Percentiles rank a stretch among this genome's conserved stretches.
Evolutionary conservation across 768 basidiomycete genomes (phyloP).

Genomic region (Wakefieldia striispora): DNA sequence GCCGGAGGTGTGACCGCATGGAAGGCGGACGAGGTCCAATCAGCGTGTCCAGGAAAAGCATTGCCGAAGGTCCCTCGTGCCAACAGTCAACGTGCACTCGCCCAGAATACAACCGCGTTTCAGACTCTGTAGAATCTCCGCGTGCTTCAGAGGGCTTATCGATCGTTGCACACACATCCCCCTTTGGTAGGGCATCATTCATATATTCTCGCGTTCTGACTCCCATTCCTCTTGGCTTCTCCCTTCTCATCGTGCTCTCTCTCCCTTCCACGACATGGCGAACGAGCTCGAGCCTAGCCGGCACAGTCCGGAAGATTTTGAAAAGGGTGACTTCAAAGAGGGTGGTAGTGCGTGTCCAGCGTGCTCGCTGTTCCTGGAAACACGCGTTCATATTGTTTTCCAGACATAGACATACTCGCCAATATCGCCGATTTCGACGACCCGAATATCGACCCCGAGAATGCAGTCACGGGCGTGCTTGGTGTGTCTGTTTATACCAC

Average conservation of each 20-base stretch:
- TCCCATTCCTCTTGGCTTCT: not conserved
- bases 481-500: slow-evolving; percentile 9
- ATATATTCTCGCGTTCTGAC: too few relatives aligned
- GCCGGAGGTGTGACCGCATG: too few relatives aligned
- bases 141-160: too few relatives aligned
- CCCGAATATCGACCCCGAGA: slow-evolving; percentile 34
- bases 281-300: not conserved
- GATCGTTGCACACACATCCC: too few relatives aligned
- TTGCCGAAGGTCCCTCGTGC: too few relatives aligned
- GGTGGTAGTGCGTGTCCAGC: slow-evolving; percentile 2
- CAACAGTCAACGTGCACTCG: too few relatives aligned
- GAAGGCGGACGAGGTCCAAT: too few relatives aligned
- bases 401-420: slow-evolving; percentile 7
- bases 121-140: too few relatives aligned
- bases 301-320: slow-evolving; percentile 5
- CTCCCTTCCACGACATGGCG: slow-evolving; percentile 11
- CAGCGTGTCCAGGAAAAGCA: too few relatives aligned
- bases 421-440: slow-evolving; percentile 31
- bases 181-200: too few relatives aligned
- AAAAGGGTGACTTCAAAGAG: slow-evolving; percentile 12
- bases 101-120: too few relatives aligned
- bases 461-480: slow-evolving; percentile 9
- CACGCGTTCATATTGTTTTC: not conserved
- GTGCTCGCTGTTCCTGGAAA: too few relatives aligned
- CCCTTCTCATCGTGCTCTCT: not conserved